phyloP scores from a whole-genome alignment of 2,329 filamentous ascomycete species.

The Paecilomyces sp. region DNA sequence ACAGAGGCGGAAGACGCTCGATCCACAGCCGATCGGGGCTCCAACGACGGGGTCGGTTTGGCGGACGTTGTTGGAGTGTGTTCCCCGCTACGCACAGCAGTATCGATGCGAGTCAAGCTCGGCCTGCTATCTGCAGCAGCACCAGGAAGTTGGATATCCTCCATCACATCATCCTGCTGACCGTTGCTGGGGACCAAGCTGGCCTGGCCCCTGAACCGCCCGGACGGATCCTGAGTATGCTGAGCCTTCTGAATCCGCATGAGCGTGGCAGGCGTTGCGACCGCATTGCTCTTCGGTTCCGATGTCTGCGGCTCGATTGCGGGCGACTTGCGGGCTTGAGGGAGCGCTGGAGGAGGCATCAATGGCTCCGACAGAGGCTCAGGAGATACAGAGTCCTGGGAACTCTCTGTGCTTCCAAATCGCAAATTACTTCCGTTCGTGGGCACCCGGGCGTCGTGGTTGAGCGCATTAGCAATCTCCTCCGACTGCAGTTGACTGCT shows the following conservation, averaged over 20 bases:
- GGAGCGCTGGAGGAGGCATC: constrained; percentile 44
- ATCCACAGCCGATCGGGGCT: constrained; percentile 28
- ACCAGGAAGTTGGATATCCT: constrained; percentile 67
- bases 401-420: constrained; percentile 36
- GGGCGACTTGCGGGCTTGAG: constrained; percentile 34
- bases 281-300: constrained; percentile 39
- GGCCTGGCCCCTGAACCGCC: constrained; percentile 26
- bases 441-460: constrained; percentile 23
- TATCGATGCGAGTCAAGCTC: constrained; percentile 45
- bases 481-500: constrained; percentile 22
- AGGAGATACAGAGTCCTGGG: constrained; percentile 43
- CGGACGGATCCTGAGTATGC: constrained; percentile 30
- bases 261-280: constrained; percentile 79
- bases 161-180: constrained; percentile 49
- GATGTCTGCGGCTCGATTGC: constrained; percentile 24
- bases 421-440: constrained; percentile 23
- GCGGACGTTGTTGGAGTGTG: constrained; percentile 57
- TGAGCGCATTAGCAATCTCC: constrained; percentile 26
- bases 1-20: constrained; percentile 26
- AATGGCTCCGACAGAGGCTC: constrained; percentile 43
- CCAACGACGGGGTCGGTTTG: constrained; percentile 50
- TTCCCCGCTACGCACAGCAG: constrained; percentile 25
- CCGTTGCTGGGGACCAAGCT: constrained; percentile 33
- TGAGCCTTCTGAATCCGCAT: constrained; percentile 62
- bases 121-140: constrained; percentile 50